phyloP scores from a whole-genome alignment of 2,329 filamentous ascomycete genomes.

The Eutypa lata region DNA sequence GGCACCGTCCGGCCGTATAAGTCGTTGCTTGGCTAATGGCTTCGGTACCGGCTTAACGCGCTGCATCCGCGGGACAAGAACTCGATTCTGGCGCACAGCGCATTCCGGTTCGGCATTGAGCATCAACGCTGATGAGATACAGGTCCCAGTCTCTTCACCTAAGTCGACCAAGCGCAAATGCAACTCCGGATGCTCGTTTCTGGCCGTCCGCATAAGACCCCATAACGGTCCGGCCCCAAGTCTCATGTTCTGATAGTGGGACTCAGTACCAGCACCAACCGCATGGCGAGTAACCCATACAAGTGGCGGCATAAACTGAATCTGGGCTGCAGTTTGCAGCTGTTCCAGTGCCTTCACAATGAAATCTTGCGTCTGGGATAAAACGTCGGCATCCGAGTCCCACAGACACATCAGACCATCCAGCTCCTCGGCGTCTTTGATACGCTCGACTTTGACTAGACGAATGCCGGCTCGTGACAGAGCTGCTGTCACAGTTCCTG shows the following conservation, averaged over 20 bases:
- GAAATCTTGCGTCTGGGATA: slow-evolving; percentile 14
- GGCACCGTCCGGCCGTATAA: slow-evolving; percentile 21
- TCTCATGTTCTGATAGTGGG: slow-evolving; percentile 12
- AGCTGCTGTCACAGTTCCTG: slow-evolving; percentile 1
- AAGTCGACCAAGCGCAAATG: slow-evolving; percentile 22
- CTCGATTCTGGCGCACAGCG: slow-evolving; percentile 12
- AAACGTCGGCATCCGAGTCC: slow-evolving; percentile 18
- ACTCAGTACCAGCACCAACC: slow-evolving; percentile 14
- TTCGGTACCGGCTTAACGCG: slow-evolving; percentile 5
- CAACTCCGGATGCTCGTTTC: slow-evolving; percentile 27
- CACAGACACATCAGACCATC: slow-evolving; percentile 23
- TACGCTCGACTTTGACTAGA: slow-evolving; percentile 9
- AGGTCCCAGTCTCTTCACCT: slow-evolving; percentile 6
- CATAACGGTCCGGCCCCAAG: slow-evolving; percentile 22
- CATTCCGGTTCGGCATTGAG: slow-evolving; percentile 17
- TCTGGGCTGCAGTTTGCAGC: slow-evolving; percentile 19
- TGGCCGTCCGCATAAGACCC: slow-evolving; percentile 26
- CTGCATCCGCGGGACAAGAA: slow-evolving; percentile 20
- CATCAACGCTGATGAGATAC: slow-evolving; percentile 10
- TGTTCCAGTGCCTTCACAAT: slow-evolving; percentile 17
- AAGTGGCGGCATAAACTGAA: slow-evolving; percentile 13
- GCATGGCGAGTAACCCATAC: slow-evolving; percentile 24
- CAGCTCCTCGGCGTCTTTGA: slow-evolving; percentile 16
- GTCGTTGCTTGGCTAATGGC: slow-evolving; percentile 3
- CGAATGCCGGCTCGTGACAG: slow-evolving; percentile 10